Evolutionary conservation across 768 basidiomycete species (phyloP).

Genomic region (Tulasnella sp.): DNA sequence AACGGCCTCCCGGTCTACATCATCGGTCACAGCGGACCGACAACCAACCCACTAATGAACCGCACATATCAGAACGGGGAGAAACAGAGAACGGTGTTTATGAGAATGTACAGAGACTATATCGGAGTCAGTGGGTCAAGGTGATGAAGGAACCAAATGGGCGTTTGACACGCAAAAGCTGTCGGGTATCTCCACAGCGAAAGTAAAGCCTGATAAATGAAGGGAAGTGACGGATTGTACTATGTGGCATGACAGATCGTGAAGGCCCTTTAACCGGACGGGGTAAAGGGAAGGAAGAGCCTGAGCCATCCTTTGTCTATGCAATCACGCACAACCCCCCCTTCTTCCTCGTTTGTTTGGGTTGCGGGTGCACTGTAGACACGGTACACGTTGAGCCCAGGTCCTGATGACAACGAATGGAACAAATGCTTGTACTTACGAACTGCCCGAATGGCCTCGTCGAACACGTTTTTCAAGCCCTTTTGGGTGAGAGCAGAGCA

Average conservation of each 20-base stretch:
- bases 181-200: background rate
- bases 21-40: background rate
- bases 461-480: slow-evolving; percentile 97
- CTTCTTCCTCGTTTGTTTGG: slow-evolving; percentile 41
- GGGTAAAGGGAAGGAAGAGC: background rate
- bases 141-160: background rate
- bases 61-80: background rate
- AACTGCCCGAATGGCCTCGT: slow-evolving; percentile 96
- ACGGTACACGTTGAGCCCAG: background rate
- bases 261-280: background rate
- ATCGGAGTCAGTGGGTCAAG: background rate
- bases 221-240: background rate
- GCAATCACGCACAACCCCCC: slow-evolving; percentile 54
- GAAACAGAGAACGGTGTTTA: background rate
- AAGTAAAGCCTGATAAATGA: background rate
- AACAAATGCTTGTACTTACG: slow-evolving; percentile 46
- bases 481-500: slow-evolving; percentile 97
- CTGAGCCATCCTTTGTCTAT: slow-evolving; percentile 29
- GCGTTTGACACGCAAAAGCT: background rate
- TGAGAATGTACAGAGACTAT: background rate
- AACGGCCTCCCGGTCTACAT: background rate
- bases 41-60: background rate
- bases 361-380: slow-evolving; percentile 59
- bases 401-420: background rate
- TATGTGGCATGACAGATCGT: background rate